Conservation (phyloP, 2,329 filamentous ascomycete genomes). For the Neurospora crassa region DNA sequence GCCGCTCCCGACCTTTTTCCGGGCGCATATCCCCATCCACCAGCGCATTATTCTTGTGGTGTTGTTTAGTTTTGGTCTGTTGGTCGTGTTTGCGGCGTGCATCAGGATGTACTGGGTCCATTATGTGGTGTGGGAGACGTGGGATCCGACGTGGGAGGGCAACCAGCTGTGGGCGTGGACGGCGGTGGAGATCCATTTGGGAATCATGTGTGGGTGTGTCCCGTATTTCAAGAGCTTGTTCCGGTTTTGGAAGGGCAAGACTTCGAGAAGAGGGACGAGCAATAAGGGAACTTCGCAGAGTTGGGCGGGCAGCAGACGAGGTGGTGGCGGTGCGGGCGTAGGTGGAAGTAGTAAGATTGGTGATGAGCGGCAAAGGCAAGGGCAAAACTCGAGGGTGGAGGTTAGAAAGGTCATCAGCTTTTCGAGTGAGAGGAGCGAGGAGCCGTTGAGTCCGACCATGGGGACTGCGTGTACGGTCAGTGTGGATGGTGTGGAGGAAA, state of each 20-base stretch:
- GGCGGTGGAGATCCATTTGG: slow-evolving; percentile 30
- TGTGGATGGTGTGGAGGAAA: neutral
- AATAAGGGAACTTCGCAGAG: neutral
- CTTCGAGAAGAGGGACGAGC: neutral
- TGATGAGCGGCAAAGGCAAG: neutral
- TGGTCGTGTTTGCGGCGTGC: slow-evolving; percentile 28
- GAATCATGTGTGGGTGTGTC: slow-evolving; percentile 31
- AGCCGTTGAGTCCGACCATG: neutral
- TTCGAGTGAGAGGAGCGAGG: neutral
- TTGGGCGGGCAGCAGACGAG: neutral
- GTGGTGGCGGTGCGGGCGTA: no score
- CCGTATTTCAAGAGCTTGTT: slow-evolving; percentile 25
- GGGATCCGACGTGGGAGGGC: slow-evolving; percentile 32
- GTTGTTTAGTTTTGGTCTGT: slow-evolving; percentile 27
- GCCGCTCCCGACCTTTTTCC: slow-evolving; percentile 26
- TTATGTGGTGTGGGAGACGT: slow-evolving; percentile 25
- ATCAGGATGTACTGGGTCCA: slow-evolving; percentile 29
- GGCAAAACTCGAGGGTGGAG: neutral
- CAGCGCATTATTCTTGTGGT: slow-evolving; percentile 27
- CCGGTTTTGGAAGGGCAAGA: slow-evolving; percentile 3
- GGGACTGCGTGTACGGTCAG: neutral
- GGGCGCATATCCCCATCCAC: slow-evolving; percentile 22
- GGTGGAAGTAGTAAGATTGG: neutral
- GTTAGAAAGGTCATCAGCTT: neutral
- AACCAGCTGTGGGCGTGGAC: slow-evolving; percentile 33